These are phyloP conservation scores for Aspergillus nanangensis DNA, from an alignment of 495 filamentous ascomycete species.

Conservation along the genomic window DNA sequence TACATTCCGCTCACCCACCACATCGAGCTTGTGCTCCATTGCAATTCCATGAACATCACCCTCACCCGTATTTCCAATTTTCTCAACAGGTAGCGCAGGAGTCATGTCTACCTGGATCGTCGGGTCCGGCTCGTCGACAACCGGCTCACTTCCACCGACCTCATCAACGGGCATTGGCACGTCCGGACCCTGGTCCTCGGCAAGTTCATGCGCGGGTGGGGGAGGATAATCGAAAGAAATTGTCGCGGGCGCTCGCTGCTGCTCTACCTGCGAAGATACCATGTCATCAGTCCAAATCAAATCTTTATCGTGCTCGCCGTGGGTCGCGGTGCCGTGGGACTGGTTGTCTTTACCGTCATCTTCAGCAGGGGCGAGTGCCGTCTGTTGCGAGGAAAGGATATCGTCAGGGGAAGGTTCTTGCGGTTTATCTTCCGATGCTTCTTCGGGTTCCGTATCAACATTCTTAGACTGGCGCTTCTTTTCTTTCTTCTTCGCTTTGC, in stretches of 20 bases:
- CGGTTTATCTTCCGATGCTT: conserved; percentile 19
- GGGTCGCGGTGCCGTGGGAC: conserved; percentile 39
- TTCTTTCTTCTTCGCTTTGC: conserved; percentile 44
- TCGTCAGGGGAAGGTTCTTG: conserved; percentile 21
- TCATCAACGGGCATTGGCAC: background rate
- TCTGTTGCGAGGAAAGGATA: conserved; percentile 19
- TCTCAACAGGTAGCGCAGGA: too few species aligned
- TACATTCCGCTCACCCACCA: too few species aligned
- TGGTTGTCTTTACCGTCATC: conserved; percentile 48
- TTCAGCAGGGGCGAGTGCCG: conserved; percentile 38
- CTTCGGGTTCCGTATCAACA: conserved; percentile 19
- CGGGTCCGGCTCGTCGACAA: conserved; percentile 1
- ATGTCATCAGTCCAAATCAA: conserved; percentile 47
- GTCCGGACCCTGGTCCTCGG: conserved; percentile 3
- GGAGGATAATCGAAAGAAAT: conserved; percentile 34
- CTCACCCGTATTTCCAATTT: too few species aligned
- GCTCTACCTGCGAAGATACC: conserved; percentile 48
- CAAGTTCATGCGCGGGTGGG: conserved; percentile 31
- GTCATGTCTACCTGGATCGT: too few species aligned
- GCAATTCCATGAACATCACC: too few species aligned
- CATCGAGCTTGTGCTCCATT: too few species aligned
- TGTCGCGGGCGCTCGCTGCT: conserved; percentile 34
- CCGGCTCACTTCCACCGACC: background rate
- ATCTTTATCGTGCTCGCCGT: conserved; percentile 34
- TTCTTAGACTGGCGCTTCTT: conserved; percentile 38